Base-by-base conservation (phyloP, 2,329 filamentous ascomycete species). In the Penicillium sp. region DNA sequence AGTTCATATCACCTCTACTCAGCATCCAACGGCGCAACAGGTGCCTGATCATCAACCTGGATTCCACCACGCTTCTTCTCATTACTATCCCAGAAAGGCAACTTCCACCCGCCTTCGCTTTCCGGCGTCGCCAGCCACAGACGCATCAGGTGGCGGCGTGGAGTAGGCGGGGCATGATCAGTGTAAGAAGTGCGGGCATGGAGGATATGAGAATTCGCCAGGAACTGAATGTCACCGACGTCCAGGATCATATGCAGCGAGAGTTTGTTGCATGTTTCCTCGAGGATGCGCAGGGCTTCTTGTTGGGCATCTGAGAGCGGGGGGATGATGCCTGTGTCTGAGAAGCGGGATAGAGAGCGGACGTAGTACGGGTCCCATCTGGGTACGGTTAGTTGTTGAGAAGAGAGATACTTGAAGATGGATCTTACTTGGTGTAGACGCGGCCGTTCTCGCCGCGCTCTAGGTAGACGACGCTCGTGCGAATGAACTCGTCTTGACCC, bases 31-130 rank as follows among this genome's bases (percentile, higher is more conserved):
- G 84, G 82, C 33, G 82, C 84, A 34, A 80, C 77, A 1, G 87
- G 87, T 6, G 82, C 70, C 16, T 75, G 84, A 60, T 93, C 78
- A 62, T 94, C 77, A 2, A 95, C 87, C 68, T 94, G 88, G 49
- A 94, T 85, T 0, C 87, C 88, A 6, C 86, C 86, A 12, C 88
- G 74, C 76, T 93, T 94, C 76, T 85, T 85, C 73, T 92, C 83
- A 39, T 76, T 70, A 39, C 77, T 83, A 63, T 94, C 88, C 52
- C 79, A 80, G 67, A 89, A 90, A 1, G 87, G 87, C 62, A 94
- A 64, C 35, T 76, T 79, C 87, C 87, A 94, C 0, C 88, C 88
- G 2, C 86, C 88, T 63, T 94, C 87, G 14, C 65, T 72, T 66
- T 90, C 83, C 0, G 87, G 86, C 2, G 84, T 87, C 8, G 84